A percentile compares a stretch with the other conserved stretches of the same genome.
These are phyloP conservation scores for Aquilaria malaccensis DNA, from an alignment of 345 rosid genomes.

Conservation along the genomic window DNA sequence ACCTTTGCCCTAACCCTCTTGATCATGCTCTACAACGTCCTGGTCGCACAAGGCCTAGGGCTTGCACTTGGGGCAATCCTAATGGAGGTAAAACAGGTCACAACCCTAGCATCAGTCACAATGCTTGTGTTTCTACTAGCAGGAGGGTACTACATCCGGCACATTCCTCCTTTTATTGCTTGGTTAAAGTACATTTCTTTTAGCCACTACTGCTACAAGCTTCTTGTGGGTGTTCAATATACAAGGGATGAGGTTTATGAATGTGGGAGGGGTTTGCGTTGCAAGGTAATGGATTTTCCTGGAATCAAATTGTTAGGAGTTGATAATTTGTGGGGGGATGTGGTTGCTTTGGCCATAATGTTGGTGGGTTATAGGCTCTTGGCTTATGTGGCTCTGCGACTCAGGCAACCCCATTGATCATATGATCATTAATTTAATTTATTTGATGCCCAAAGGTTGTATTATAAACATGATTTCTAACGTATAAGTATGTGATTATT, in stretches of 20 bases:
- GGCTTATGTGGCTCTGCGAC: conserved; percentile 69
- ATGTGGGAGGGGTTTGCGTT: conserved; percentile 44
- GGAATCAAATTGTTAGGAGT: conserved; percentile 47
- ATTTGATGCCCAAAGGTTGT: too few species aligned
- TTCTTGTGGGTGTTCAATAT: conserved; percentile 76
- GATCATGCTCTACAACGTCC: conserved; percentile 63
- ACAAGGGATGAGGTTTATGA: conserved; percentile 47
- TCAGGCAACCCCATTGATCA: conserved; percentile 32
- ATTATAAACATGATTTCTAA: too few species aligned
- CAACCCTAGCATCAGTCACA: conserved; percentile 72
- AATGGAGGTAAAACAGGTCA: conserved; percentile 77
- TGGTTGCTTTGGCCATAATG: conserved; percentile 60
- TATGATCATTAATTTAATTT: neutral
- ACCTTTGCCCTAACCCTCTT: conserved; percentile 62
- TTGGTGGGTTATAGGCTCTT: conserved; percentile 63
- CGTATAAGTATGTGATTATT: too few species aligned
- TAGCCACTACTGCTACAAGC: conserved; percentile 82
- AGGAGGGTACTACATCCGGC: conserved; percentile 89
- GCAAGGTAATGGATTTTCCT: conserved; percentile 73
- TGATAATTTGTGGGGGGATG: conserved; percentile 46
- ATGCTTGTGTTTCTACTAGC: conserved; percentile 81
- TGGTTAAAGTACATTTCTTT: conserved; percentile 89
- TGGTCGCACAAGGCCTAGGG: conserved; percentile 85
- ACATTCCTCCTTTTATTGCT: conserved; percentile 66
- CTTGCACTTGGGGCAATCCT: conserved; percentile 79